Evolutionary conservation across 2,329 filamentous ascomycete genomes (phyloP), one percentile per base, ranked within the genome.

Genomic region (Fonsecaea nubica): DNA sequence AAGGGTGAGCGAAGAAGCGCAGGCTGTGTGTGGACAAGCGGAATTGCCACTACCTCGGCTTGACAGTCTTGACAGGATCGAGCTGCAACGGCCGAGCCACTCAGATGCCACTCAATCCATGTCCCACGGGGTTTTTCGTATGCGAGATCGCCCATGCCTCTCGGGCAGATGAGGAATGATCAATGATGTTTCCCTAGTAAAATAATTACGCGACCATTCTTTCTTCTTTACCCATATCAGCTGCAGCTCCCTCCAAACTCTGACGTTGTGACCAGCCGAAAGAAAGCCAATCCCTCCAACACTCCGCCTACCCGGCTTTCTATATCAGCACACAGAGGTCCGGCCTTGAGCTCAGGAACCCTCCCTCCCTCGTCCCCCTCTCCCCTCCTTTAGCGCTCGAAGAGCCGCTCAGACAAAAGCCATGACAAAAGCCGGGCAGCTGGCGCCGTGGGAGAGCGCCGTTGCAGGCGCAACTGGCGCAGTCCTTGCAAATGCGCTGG

Each of bases 371-470:
- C 53, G 45, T 50, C 18, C 45, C 12, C 18, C 30, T 18, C 53
- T 7, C 21, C 21, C 13, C 53, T 42, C 12, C 38, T 57, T 21
- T 25, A 25, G 15, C 50, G 6, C 57, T 35, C 38, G 40, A 40
- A 58, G 30, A 64, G 63, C 33, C 48, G 30, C 30, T 48, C 30
- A 33, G 15, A 35, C 18, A 42, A 21, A 21, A 12, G 33, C 40
- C 48, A 87, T 87, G 85, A 77, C 85, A 45, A 94, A 93, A 79
- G 84, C 88, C n/a, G 50, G 50, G 70, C 83, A 83, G 61, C 87
- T 98, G 66, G 93, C 95, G 50, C 92, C 95, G 62, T 98, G 94
- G 94, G 94, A 93, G 62, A 90, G 90, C 76, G 95, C 95, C 62
- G 88, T 97, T 72, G 94, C 95, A 69, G 95, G 95, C 75, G 92